Percentiles rank a stretch among this genome's conserved stretches.
These are phyloP conservation scores for Penicillium ucsense DNA, from an alignment of 495 filamentous ascomycete species.

Conservation along the genomic window DNA sequence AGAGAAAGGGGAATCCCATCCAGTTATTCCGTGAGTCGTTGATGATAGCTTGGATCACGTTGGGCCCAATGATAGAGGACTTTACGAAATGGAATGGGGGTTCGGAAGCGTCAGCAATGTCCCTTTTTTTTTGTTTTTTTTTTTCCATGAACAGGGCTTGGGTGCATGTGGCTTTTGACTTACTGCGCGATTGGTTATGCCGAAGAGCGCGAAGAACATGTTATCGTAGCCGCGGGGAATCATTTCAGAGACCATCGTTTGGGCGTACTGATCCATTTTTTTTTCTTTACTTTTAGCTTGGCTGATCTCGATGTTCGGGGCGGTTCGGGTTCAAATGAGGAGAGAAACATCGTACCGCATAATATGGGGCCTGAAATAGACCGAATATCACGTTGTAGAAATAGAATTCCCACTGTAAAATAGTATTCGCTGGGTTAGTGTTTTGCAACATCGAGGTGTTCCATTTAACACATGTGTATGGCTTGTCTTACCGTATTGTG, in stretches of 20 bases:
- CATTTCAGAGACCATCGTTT: constrained; percentile 46
- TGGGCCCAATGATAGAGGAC: constrained; percentile 43
- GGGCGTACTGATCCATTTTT: constrained; percentile 29
- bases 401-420: constrained; percentile 36
- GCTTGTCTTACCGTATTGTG: constrained; percentile 26
- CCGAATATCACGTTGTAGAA: constrained; percentile 43
- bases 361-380: constrained; percentile 42
- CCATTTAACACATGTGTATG: too few species aligned
- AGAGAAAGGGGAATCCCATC: constrained; percentile 44
- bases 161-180: constrained; percentile 7
- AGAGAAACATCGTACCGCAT: constrained; percentile 25
- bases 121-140: too few species aligned
- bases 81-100: constrained; percentile 1
- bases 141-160: too few species aligned
- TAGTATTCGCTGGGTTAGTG: background rate
- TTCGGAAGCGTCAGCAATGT: too few species aligned
- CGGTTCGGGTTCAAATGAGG: background rate
- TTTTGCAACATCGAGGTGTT: too few species aligned
- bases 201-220: constrained; percentile 45
- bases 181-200: constrained; percentile 42
- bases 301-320: too few species aligned
- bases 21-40: constrained; percentile 39
- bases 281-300: too few species aligned
- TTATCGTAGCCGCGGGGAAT: constrained; percentile 43
- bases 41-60: constrained; percentile 42